Conservation (phyloP, 2,329 filamentous ascomycete genomes). For the Tolypocladium inflatum region DNA sequence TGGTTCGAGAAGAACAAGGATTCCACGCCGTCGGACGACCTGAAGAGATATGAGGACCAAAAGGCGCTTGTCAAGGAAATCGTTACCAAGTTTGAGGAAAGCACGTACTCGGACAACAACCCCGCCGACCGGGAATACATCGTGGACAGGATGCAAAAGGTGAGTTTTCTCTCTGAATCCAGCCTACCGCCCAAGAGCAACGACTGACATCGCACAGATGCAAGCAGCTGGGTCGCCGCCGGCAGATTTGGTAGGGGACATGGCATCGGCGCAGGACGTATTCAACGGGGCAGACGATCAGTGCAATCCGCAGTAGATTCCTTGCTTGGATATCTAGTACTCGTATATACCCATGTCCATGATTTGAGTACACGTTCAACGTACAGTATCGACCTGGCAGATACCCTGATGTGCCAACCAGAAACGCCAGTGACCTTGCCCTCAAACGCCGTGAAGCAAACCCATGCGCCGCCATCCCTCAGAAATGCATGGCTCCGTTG, state of each 20-base stretch:
- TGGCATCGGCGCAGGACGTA: constrained; percentile 71
- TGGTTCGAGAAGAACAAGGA: constrained; percentile 76
- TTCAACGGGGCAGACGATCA: constrained; percentile 51
- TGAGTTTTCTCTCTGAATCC: constrained; percentile 29
- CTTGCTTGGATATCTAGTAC: constrained; percentile 12
- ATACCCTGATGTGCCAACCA: background rate
- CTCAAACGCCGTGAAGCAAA: constrained; percentile 7
- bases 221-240: constrained; percentile 90
- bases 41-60: constrained; percentile 75
- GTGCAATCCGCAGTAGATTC: constrained; percentile 49
- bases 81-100: constrained; percentile 77
- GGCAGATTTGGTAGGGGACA: constrained; percentile 81
- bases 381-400: background rate
- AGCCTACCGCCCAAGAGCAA: background rate
- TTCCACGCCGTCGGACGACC: constrained; percentile 58
- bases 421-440: constrained; percentile 4
- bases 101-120: constrained; percentile 74
- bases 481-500: background rate
- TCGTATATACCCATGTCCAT: constrained; percentile 17
- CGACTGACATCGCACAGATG: constrained; percentile 53
- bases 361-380: background rate
- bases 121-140: constrained; percentile 79
- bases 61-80: constrained; percentile 74
- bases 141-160: constrained; percentile 96
- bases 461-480: constrained; percentile 2